Evolutionary conservation across 352 stramenopile genomes (phyloP).

Genomic region (Ophiocytium majus): DNA sequence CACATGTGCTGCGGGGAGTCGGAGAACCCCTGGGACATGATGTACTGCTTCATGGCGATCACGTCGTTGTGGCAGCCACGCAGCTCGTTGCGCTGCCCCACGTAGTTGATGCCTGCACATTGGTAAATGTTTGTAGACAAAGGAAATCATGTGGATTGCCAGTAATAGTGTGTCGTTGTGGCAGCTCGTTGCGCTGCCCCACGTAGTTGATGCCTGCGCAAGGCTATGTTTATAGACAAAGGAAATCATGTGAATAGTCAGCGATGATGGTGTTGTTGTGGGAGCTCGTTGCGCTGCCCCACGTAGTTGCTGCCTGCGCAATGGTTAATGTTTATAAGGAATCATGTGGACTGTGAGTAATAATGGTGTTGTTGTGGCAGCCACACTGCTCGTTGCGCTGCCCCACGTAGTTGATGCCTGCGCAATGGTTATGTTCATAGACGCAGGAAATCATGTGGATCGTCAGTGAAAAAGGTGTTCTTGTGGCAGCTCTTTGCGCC

Average conservation of each 20-base stretch:
- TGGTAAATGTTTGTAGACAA: slow-evolving; percentile 4
- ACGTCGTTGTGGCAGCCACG: slow-evolving; percentile 53
- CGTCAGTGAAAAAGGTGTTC: too few species aligned
- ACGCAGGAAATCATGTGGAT: not conserved
- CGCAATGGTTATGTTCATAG: not conserved
- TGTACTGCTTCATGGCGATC: slow-evolving; percentile 45
- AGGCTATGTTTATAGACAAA: not conserved
- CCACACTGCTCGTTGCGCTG: slow-evolving; percentile 45
- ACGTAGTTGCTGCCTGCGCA: slow-evolving; percentile 54
- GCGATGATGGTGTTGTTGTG: slow-evolving; percentile 47
- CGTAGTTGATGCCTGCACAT: slow-evolving; percentile 55
- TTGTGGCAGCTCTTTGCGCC: slow-evolving; percentile 46
- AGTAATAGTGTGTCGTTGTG: not conserved
- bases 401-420: slow-evolving; percentile 51
- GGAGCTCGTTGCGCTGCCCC: slow-evolving; percentile 41
- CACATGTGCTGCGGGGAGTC: not conserved
- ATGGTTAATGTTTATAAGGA: not conserved
- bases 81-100: slow-evolving; percentile 43
- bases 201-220: slow-evolving; percentile 48
- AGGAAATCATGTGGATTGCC: not conserved
- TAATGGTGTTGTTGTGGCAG: slow-evolving; percentile 3
- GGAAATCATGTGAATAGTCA: too few species aligned
- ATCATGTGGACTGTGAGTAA: not conserved
- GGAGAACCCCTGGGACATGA: slow-evolving; percentile 32
- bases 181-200: slow-evolving; percentile 42